These are phyloP conservation scores for Lagerstroemia fauriei DNA, from an alignment of 441 rosid species.

Conservation along the genomic window DNA sequence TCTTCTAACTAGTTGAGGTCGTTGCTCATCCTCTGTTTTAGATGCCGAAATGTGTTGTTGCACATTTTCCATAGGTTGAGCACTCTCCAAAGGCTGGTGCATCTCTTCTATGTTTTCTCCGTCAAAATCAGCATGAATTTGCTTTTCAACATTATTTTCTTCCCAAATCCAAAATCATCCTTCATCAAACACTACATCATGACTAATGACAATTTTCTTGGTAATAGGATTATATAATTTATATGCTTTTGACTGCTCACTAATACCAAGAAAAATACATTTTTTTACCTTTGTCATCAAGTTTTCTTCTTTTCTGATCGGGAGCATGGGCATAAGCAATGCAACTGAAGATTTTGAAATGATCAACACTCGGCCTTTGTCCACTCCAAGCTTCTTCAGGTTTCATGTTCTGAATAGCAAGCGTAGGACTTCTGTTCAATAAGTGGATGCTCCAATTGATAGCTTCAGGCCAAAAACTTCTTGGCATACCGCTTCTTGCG, in stretches of 20 bases:
- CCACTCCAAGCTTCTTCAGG: background rate
- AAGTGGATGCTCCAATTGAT: constrained; percentile 21
- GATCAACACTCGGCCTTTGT: background rate
- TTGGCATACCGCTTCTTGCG: background rate
- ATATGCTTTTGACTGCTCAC: background rate
- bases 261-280: background rate
- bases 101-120: no score
- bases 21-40: background rate
- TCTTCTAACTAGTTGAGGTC: background rate
- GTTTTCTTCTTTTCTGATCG: background rate
- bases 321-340: background rate
- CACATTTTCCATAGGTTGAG: no score
- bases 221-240: background rate
- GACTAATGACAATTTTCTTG: background rate
- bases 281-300: background rate
- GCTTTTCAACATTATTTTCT: no score
- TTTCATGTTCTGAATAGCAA: background rate
- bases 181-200: background rate
- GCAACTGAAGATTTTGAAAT: constrained; percentile 2
- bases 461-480: constrained; percentile 22
- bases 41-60: no score
- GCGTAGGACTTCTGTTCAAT: constrained; percentile 11
- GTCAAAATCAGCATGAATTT: no score
- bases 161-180: background rate
- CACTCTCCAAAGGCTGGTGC: no score